phyloP scores from a whole-genome alignment of 2,329 filamentous ascomycete species.

The Clarireedia sp. region DNA sequence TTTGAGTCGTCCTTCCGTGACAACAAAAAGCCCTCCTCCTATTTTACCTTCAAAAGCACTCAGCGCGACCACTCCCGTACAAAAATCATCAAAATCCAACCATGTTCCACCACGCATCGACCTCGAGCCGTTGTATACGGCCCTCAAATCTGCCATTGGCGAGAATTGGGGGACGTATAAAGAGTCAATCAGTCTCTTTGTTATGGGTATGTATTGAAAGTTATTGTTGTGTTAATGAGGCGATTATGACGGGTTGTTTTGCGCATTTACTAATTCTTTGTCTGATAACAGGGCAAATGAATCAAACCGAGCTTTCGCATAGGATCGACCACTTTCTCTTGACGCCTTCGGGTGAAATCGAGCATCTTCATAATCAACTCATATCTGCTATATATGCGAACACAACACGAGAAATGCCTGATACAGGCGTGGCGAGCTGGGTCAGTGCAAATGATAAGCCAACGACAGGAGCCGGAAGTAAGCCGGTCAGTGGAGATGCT shows the following conservation, averaged over 20 bases:
- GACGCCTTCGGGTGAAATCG: conserved; percentile 44
- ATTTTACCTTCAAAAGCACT: conserved; percentile 52
- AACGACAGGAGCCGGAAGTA: conserved; percentile 45
- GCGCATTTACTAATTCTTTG: conserved; percentile 26
- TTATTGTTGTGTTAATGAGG: not conserved
- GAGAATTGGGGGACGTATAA: conserved; percentile 61
- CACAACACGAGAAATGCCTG: conserved; percentile 61
- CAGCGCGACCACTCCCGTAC: conserved; percentile 41
- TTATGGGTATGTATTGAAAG: conserved; percentile 44
- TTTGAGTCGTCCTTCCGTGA: conserved; percentile 46
- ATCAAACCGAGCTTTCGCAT: conserved; percentile 52
- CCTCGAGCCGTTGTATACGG: conserved; percentile 55
- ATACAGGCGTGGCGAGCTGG: conserved; percentile 60
- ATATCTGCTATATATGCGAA: conserved; percentile 60
- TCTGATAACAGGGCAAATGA: conserved; percentile 45
- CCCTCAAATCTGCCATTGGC: conserved; percentile 51
- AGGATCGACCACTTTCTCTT: conserved; percentile 52
- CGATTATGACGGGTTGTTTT: not conserved
- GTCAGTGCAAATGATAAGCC: conserved; percentile 66
- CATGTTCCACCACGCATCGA: conserved; percentile 61
- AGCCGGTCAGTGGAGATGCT: conserved; percentile 57
- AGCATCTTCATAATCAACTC: conserved; percentile 61
- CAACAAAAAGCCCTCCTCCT: conserved; percentile 50
- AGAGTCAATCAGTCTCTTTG: conserved; percentile 53
- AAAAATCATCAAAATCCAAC: conserved; percentile 46